These are phyloP conservation scores for Ambrosia artemisiifolia DNA, from an alignment of 129 eudicot species.

Conservation along the genomic window DNA sequence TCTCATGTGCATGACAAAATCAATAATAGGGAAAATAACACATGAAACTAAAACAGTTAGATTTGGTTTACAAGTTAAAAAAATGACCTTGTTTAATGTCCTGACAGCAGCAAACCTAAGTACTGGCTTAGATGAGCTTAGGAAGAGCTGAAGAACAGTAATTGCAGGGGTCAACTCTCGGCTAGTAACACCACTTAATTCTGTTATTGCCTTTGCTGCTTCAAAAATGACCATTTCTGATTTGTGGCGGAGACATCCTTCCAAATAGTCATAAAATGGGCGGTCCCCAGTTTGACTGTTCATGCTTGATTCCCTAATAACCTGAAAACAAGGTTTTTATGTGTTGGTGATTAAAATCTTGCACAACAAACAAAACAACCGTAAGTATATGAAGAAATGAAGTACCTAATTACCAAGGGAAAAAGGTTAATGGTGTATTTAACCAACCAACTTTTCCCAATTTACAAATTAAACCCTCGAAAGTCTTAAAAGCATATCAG, in stretches of 20 bases:
- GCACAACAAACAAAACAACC: neutral
- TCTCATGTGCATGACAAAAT: neutral
- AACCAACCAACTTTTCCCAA: no score
- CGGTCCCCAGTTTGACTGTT: conserved; percentile 85
- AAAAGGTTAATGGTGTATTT: neutral
- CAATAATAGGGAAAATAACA: neutral
- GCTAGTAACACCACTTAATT: conserved; percentile 76
- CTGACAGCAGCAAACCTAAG: conserved; percentile 97
- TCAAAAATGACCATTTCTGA: conserved; percentile 96
- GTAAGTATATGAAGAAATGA: neutral
- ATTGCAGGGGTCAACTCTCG: conserved; percentile 95
- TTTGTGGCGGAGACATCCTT: conserved; percentile 95
- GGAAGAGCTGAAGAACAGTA: conserved; percentile 88
- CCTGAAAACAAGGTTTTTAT: conserved; percentile 38
- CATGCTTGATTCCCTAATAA: conserved; percentile 73
- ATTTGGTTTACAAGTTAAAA: conserved; percentile 1
- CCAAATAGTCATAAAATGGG: conserved; percentile 91
- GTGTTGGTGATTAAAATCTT: conserved; percentile 9
- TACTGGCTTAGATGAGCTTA: conserved; percentile 94
- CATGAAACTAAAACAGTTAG: neutral
- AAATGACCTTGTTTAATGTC: conserved; percentile 83
- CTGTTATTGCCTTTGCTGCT: conserved; percentile 96
- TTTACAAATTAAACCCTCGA: no score
- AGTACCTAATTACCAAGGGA: neutral
- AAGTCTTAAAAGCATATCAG: no score